Conservation (phyloP, 2,329 filamentous ascomycete species). For the Aspergillus terreus region DNA sequence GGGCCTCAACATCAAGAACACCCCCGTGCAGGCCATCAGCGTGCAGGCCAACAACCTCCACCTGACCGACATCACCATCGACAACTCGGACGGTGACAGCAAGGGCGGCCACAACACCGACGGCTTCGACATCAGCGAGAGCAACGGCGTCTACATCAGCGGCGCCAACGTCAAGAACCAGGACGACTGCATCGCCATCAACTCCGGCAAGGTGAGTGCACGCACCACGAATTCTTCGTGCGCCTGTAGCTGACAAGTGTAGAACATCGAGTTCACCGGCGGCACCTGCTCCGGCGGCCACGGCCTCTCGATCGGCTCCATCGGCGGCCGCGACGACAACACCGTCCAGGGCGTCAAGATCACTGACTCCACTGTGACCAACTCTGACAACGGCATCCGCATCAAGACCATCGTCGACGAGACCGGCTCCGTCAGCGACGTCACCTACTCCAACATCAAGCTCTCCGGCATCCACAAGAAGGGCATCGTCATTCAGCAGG, state of each 20-base stretch:
- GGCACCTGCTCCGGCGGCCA: conserved; percentile 38
- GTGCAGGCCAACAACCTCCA: conserved; percentile 48
- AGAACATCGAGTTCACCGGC: conserved; percentile 29
- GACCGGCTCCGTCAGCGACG: conserved; percentile 50
- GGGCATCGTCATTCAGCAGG: conserved; percentile 58
- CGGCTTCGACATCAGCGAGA: conserved; percentile 37
- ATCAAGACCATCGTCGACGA: conserved; percentile 55
- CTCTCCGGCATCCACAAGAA: conserved; percentile 51
- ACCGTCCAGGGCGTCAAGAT: conserved; percentile 53
- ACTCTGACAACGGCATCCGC: conserved; percentile 56
- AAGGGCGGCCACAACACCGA: conserved; percentile 53
- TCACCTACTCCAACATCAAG: conserved; percentile 54
- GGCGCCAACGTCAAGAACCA: conserved; percentile 55
- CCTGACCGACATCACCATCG: conserved; percentile 52
- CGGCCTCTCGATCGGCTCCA: conserved; percentile 57
- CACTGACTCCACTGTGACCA: conserved; percentile 43
- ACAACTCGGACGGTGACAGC: conserved; percentile 54
- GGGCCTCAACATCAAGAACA: conserved; percentile 34
- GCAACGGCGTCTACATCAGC: conserved; percentile 47
- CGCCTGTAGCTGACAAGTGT: neutral
- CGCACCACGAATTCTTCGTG: neutral
- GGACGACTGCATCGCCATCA: conserved; percentile 59
- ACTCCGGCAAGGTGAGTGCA: conserved; percentile 46
- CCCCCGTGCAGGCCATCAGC: conserved; percentile 36
- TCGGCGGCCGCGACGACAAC: conserved; percentile 56